These are phyloP conservation scores for Pseudogymnoascus sp. DNA, from an alignment of 2,329 filamentous ascomycete genomes.

Conservation along the genomic window DNA sequence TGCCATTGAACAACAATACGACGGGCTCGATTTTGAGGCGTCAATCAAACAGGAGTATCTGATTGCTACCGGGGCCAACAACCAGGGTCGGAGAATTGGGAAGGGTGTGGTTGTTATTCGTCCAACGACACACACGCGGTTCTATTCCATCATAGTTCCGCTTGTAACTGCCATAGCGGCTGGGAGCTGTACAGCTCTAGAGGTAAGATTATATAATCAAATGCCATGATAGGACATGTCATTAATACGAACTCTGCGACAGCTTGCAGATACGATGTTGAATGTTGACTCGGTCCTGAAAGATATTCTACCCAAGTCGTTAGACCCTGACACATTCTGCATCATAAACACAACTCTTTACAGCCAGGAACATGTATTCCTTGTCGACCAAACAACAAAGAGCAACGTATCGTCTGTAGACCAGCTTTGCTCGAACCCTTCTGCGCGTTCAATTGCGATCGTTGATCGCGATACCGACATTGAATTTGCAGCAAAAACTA, in stretches of 20 bases:
- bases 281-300: conserved; percentile 33
- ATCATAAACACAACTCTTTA: conserved; percentile 29
- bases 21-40: conserved; percentile 30
- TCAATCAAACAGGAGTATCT: conserved; percentile 35
- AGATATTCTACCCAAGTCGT: conserved; percentile 30
- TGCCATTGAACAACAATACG: conserved; percentile 32
- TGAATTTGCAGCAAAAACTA: conserved; percentile 40
- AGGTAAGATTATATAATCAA: conserved; percentile 29
- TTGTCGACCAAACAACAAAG: conserved; percentile 12
- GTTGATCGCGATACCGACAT: conserved; percentile 53
- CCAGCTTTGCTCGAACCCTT: conserved; percentile 30
- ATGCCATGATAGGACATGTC: not conserved
- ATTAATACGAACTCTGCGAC: not conserved
- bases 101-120: conserved; percentile 40
- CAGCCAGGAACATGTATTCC: conserved; percentile 17
- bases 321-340: conserved; percentile 41
- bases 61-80: conserved; percentile 33
- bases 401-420: conserved; percentile 15
- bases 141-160: conserved; percentile 37
- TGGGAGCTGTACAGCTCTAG: conserved; percentile 42
- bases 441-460: conserved; percentile 40
- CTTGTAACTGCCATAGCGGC: conserved; percentile 39
- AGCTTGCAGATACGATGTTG: conserved; percentile 20
- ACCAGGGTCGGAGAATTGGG: conserved; percentile 26
- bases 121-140: conserved; percentile 37